Evolutionary conservation across 108 stramenopile species (phyloP).

Genomic region (Cyclotella atomus): DNA sequence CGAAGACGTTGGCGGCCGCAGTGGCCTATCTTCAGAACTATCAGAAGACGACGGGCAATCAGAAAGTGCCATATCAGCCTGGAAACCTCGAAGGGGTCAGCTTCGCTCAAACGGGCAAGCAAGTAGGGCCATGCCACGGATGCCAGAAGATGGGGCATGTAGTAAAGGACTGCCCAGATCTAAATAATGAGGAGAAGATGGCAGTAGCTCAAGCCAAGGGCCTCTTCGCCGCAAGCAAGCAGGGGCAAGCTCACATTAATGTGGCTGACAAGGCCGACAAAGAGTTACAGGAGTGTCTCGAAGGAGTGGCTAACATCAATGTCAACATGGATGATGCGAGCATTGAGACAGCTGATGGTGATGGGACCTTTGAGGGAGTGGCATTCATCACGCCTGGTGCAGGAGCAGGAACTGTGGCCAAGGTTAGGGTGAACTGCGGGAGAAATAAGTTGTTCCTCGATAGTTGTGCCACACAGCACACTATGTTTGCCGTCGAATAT

Average conservation of each 20-base stretch:
- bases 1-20: background rate
- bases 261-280: background rate
- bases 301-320: too few species aligned
- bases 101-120: too few species aligned
- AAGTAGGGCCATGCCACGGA: too few species aligned
- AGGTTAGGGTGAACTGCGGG: background rate
- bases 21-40: background rate
- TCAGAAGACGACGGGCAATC: background rate
- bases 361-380: background rate
- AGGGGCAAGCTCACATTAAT: slow-evolving; percentile 5
- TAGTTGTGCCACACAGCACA: slow-evolving; percentile 1
- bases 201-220: too few species aligned
- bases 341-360: background rate
- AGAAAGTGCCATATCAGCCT: background rate
- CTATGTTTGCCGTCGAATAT: background rate
- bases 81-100: background rate
- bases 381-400: background rate
- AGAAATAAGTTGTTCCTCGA: background rate
- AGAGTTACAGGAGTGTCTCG: too few species aligned
- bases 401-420: background rate
- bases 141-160: too few species aligned
- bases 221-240: too few species aligned
- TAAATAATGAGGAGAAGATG: too few species aligned
- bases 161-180: too few species aligned
- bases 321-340: too few species aligned